These are phyloP conservation scores for Coniosporium uncinatum DNA, from an alignment of 2,329 filamentous ascomycete genomes.

Conservation along the genomic window DNA sequence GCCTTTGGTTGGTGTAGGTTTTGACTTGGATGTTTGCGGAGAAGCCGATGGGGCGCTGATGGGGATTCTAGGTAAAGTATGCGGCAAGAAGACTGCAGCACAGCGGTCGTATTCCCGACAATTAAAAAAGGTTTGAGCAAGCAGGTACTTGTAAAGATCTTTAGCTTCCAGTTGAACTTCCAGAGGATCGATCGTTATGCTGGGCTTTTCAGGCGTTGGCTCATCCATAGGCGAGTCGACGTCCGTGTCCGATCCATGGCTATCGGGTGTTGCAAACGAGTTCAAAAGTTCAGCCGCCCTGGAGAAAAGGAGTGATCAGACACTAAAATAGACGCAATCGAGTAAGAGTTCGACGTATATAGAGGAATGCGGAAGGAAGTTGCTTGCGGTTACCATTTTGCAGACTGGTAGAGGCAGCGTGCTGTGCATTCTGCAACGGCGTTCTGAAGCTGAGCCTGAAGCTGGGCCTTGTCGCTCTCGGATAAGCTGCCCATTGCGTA, in stretches of 20 bases:
- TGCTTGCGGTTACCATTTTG: slow-evolving; percentile 70
- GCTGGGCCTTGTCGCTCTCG: slow-evolving; percentile 43
- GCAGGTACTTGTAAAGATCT: slow-evolving; percentile 78
- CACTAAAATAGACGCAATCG: too few species aligned
- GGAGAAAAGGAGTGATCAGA: slow-evolving; percentile 8
- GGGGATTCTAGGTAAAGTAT: slow-evolving; percentile 66
- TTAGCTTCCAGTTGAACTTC: slow-evolving; percentile 73
- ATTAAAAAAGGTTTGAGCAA: slow-evolving; percentile 94
- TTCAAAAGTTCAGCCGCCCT: slow-evolving; percentile 95
- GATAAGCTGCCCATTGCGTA: slow-evolving; percentile 27
- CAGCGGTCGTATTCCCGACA: slow-evolving; percentile 94
- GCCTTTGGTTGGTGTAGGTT: slow-evolving; percentile 17
- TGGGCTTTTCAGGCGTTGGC: slow-evolving; percentile 17
- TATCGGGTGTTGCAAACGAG: slow-evolving; percentile 59
- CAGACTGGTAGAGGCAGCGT: slow-evolving; percentile 89
- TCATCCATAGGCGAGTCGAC: slow-evolving; percentile 53
- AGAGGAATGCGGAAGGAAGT: slow-evolving; percentile 10
- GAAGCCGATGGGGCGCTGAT: too few species aligned
- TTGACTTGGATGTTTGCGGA: too few species aligned
- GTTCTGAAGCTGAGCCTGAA: slow-evolving; percentile 73
- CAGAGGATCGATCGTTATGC: slow-evolving; percentile 47
- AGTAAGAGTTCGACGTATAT: not conserved
- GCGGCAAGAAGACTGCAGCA: slow-evolving; percentile 82
- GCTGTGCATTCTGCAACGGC: slow-evolving; percentile 91
- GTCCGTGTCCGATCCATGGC: slow-evolving; percentile 52